Evolutionary conservation across 352 stramenopile genomes (phyloP), one percentile per base, ranked within the genome.

Genomic region (Globisporangium paddicum): DNA sequence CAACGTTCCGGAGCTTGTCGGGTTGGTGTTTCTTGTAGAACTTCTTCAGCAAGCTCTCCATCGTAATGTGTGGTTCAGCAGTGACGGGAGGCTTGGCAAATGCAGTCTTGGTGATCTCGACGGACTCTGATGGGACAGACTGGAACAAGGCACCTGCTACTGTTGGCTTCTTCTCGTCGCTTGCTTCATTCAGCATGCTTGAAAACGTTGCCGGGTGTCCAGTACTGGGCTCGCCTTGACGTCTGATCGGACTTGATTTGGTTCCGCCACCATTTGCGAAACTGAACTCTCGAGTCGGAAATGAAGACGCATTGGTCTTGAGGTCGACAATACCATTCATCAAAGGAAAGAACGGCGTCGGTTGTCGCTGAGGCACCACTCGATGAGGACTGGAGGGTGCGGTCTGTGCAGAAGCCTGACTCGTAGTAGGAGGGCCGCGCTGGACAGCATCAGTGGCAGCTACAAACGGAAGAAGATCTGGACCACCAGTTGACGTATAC

Each of bases 11-110:
- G 13, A 90, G 47, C 42, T 87, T 82, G 52, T 91, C 80, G 1
- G 81, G 84, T 53, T 93, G 81, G 45, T 93, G 84, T 28, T 83
- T 86, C 35, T 71, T 73, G 68, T 90, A 93, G 41, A 93, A 63
- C 18, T 90, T 78, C 21, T 64, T 79, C 28, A 93, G 62, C 21
- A 91, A 55, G 9, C 23, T 61, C 38, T 88, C 73, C 38, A 93
- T 51, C 1, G 77, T 88, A 23, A 86, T 23, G 1, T 52, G 26
- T 3, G 11, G 18, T 23, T 53, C 46, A 26, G 5, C 32, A 32
- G 26, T 11, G 18, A 32, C 14, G 7, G 9, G 19, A n/a, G 19
- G 5, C n/a, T 59, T 48, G 34, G 34, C 16, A 19, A 30, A 25
- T 26, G 42, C 41, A 52, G 35, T n/a, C 13, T 30, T 46, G 5